Conservation (phyloP, 2,329 filamentous ascomycete species). For the Penicillium thymicola region DNA sequence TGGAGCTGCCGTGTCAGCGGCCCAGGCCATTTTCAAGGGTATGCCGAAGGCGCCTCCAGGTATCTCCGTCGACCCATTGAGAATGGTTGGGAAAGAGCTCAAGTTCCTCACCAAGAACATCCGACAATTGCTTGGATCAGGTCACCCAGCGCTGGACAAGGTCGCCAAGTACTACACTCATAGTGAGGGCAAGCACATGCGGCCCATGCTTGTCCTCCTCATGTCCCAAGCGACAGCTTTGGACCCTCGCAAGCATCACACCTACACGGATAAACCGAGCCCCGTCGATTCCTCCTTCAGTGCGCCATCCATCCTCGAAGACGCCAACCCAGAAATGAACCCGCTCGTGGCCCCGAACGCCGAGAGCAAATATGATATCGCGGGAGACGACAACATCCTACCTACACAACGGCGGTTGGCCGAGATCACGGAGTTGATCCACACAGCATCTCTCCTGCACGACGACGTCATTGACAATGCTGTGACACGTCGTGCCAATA, state of each 20-base stretch:
- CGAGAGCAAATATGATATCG: constrained; percentile 36
- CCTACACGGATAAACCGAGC: constrained; percentile 28
- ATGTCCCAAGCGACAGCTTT: constrained; percentile 94
- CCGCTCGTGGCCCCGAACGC: constrained; percentile 51
- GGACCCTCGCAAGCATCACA: constrained; percentile 60
- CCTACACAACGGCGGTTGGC: constrained; percentile 90
- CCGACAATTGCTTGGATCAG: constrained; percentile 84
- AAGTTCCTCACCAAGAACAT: constrained; percentile 94
- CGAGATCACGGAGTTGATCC: constrained; percentile 95
- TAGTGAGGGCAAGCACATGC: constrained; percentile 93
- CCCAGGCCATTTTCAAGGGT: constrained; percentile 49
- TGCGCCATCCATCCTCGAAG: constrained; percentile 63
- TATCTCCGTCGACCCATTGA: constrained; percentile 80
- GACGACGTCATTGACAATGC: constrained; percentile 98
- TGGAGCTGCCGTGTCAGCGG: constrained; percentile 50
- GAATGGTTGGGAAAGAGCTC: constrained; percentile 92
- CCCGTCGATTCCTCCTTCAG: constrained; percentile 61
- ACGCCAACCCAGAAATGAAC: constrained; percentile 70
- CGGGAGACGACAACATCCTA: constrained; percentile 63
- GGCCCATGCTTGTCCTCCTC: constrained; percentile 88
- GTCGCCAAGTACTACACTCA: constrained; percentile 98
- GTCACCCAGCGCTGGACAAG: constrained; percentile 89
- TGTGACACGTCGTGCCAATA: constrained; percentile 73
- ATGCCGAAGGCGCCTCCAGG: constrained; percentile 44
- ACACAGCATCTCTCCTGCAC: constrained; percentile 92